Evolutionary conservation across 345 rosid species (phyloP), one percentile per base, ranked within the genome.

Genomic region (Abelmoschus esculentus): DNA sequence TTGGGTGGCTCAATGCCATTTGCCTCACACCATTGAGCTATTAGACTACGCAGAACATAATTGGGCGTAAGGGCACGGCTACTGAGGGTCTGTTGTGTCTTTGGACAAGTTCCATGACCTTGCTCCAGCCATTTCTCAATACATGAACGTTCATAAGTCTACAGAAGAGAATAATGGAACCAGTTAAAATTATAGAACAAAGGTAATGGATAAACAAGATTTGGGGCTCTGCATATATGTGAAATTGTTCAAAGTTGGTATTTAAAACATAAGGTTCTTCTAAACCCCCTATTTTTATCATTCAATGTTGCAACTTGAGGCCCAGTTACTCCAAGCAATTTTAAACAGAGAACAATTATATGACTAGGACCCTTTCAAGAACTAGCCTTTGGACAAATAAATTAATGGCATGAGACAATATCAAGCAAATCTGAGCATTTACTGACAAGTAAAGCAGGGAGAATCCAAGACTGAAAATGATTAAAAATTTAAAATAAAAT

Each of bases 1-100:
- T 89, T 87, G 26, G 97, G 97, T 63, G 96, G 87, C 78, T 95
- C 96, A 2, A 95, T 84, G 62, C 88, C 92, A 69, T 95, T 90
- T 68, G 89, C 83, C 74, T 90, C 99, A 22, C 99, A 91, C 99
- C 99, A 95, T 73, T 91, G 96, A 42, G 95, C 93, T 80, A 95
- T 95, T 66, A 95, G 96, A 80, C 97, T 95, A 40, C 97, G 99
- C 50, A 95, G 84, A 61, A 86, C 97, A 64, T 86, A 95, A 76
- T 95, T 95, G 18, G 97, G 93, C 5, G 99, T 95, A 62, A 90
- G 84, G 29, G 85, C 83, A 62, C 80, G 80, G 78, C 90, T 82
- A 40, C 79, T 77, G 72, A 95, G 83, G 8, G 80, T 72, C 82
- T 91, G 97, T 73, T 86, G 96, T 18, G 99, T 91, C 85, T 91